A percentile compares a stretch with the other conserved stretches of the same genome.
These are phyloP conservation scores for Claviceps spartinae DNA, from an alignment of 2,329 filamentous ascomycete species.

Conservation along the genomic window DNA sequence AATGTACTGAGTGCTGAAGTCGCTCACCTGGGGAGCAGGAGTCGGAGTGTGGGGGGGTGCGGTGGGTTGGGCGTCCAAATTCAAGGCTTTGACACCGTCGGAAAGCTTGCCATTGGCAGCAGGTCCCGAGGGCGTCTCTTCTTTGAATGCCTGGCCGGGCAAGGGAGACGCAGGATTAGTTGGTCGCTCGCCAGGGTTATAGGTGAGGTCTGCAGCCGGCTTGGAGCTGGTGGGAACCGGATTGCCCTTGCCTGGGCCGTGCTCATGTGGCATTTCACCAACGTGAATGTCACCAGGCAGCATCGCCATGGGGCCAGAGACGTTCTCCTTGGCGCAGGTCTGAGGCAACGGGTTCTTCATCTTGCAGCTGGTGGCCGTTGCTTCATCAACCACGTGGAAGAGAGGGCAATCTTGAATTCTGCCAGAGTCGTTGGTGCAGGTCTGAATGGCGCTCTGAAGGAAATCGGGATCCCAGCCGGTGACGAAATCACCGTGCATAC, in stretches of 20 bases:
- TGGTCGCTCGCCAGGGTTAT: constrained; percentile 22
- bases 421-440: constrained; percentile 61
- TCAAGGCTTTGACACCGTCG: neutral
- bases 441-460: constrained; percentile 57
- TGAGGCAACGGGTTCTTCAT: constrained; percentile 41
- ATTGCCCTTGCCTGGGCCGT: neutral
- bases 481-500: constrained; percentile 71
- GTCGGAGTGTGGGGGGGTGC: constrained; percentile 6
- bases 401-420: constrained; percentile 58
- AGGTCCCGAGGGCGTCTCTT: constrained; percentile 7
- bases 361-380: constrained; percentile 43
- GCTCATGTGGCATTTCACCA: constrained; percentile 2
- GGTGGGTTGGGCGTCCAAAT: constrained; percentile 3
- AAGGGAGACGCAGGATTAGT: constrained; percentile 20
- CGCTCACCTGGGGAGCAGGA: constrained; percentile 17
- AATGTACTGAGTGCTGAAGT: constrained; percentile 37
- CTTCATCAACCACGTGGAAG: constrained; percentile 56
- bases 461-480: constrained; percentile 60
- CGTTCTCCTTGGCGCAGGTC: constrained; percentile 44
- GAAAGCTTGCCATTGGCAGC: neutral
- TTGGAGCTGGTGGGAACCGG: constrained; percentile 1
- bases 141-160: constrained; percentile 31
- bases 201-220: constrained; percentile 17
- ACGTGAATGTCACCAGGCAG: constrained; percentile 51
- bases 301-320: constrained; percentile 35